Base-by-base conservation (phyloP, 495 filamentous ascomycete genomes). In the Aspergillus carlsbadensis region DNA sequence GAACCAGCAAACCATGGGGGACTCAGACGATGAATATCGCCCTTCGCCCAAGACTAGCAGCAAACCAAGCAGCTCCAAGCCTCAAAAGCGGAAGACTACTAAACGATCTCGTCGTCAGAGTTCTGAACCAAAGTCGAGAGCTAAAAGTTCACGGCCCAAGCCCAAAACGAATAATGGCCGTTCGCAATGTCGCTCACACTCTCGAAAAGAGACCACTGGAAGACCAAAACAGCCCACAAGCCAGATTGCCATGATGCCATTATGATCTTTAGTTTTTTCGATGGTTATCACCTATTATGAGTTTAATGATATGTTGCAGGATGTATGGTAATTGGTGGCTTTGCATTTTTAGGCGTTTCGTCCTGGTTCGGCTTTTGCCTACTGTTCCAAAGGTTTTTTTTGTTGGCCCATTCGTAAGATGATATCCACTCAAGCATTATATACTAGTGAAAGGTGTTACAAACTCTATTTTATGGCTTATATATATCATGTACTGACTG, bases 171-270 rank as follows among this genome's bases (percentile, higher is more conserved):
- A 54, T 20, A 62, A 54, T 22, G 62, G 61, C 51, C 69, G 70
- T 15, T 36, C 66, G 5, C 41, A 66, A 5, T 60, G 64, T 44
- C 63, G 65, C 41, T 57, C 66, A 0, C 64, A 66, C 41, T 46
- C 70, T 11, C 67, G 66, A 40, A 75, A 68, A 57, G 58, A 39
- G 5, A 29, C 68, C 6, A 70, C 63, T 42, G 24, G 65, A 20
- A 77, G 72, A 56, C 48, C 65, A 24, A 77, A 74, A 52, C 48
- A 66, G 15, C 42, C 75, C 11, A 64, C 65, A 46, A 65, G 71
- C 26, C 65, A 66, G 36, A 78, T 78, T 63, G 71, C 64, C 51
- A 77, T 77, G 72, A 78, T 78, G 76, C 76, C 76, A 44, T 60
- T 75, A 36, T 78, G 59, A 72, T 37, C 26, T 35, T 42, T 60